Conservation (phyloP, 2,329 filamentous ascomycete species). For the Colletotrichum sp. region DNA sequence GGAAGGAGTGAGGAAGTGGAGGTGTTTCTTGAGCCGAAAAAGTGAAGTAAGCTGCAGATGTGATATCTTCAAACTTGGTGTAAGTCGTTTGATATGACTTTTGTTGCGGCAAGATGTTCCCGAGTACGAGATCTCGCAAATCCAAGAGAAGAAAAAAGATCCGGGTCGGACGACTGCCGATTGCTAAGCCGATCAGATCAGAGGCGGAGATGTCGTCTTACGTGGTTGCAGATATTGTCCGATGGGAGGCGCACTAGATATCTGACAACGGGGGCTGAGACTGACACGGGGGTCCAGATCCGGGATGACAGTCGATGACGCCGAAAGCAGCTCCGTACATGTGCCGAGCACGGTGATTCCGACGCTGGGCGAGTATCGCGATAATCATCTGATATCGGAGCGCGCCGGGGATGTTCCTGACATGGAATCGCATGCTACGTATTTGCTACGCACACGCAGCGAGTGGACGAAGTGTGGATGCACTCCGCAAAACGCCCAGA, state of each 20-base stretch:
- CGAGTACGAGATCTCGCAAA: background rate
- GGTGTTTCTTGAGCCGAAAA: background rate
- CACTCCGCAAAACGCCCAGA: conserved; percentile 2
- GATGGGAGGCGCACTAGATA: background rate
- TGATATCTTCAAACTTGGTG: background rate
- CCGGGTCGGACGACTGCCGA: background rate
- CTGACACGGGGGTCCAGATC: background rate
- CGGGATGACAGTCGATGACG: background rate
- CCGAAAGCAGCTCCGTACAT: conserved; percentile 2
- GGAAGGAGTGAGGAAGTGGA: background rate
- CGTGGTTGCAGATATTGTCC: background rate
- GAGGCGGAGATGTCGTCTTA: background rate
- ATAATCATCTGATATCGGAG: conserved; percentile 7
- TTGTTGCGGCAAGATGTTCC: background rate
- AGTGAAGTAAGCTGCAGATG: background rate
- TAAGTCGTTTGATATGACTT: background rate
- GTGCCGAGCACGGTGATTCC: conserved; percentile 1
- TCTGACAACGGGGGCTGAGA: background rate
- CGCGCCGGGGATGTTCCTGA: background rate
- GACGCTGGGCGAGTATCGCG: background rate
- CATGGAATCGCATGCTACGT: background rate
- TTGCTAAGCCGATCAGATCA: conserved; percentile 2
- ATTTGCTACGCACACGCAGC: background rate
- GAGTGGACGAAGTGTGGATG: background rate
- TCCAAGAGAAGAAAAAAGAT: background rate